Percentiles rank a stretch among this genome's conserved stretches.
Conservation (phyloP, 306 rosid species). For the peach (Prunus persica) region Prunus_persica_NCBIv2 NC_034011.1:16464001-16464500, state of each 20-base stretch:
- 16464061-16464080: fast-evolving
- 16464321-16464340: slow-evolving; percentile 29
- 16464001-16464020: background rate
- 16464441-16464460: too few relatives aligned
- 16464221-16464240: too few relatives aligned
- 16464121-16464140: too few relatives aligned
- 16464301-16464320: background rate
- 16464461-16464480: slow-evolving; percentile 13
- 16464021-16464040: too few relatives aligned
- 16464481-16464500: background rate
- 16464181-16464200: fast-evolving
- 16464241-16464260: too few relatives aligned
- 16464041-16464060: too few relatives aligned
- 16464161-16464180: fast-evolving
- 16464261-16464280: too few relatives aligned
- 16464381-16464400: slow-evolving; percentile 27
- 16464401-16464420: slow-evolving; percentile 22
- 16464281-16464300: background rate
- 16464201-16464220: fast-evolving
- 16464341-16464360: background rate
- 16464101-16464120: too few relatives aligned
- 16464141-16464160: too few relatives aligned
- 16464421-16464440: background rate
- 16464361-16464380: slow-evolving; percentile 1
- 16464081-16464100: fast-evolving